Evolutionary conservation across 2,329 filamentous ascomycete species (phyloP).

Genomic region (Talaromyces piceae): DNA sequence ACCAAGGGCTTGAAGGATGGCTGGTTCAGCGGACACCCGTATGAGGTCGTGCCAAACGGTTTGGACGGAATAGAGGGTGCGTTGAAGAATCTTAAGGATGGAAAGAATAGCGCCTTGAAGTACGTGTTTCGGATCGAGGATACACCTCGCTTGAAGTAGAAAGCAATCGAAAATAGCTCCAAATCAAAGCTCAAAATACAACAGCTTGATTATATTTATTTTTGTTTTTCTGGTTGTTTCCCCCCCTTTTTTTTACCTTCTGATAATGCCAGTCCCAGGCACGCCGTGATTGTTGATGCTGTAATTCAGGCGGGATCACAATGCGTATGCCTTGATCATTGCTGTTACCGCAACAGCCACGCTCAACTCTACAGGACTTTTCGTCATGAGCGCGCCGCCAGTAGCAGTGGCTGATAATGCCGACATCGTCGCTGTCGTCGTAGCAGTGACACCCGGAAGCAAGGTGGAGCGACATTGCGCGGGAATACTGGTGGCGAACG

Average conservation of each 20-base stretch:
- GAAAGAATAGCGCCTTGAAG: conserved; percentile 57
- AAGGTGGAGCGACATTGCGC: not conserved
- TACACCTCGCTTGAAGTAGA: conserved; percentile 26
- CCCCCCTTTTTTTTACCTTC: not conserved
- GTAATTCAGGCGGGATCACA: not conserved
- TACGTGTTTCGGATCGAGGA: conserved; percentile 54
- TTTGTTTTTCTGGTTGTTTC: not conserved
- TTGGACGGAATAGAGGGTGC: conserved; percentile 47
- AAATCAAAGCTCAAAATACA: not conserved
- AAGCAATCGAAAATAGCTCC: not conserved
- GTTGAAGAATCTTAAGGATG: conserved; percentile 49
- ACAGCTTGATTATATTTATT: not conserved
- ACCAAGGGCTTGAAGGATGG: conserved; percentile 41
- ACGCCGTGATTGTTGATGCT: not conserved
- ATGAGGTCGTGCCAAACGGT: conserved; percentile 46
- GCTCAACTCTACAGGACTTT: not conserved
- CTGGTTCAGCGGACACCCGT: conserved; percentile 44
- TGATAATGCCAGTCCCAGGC: not conserved
- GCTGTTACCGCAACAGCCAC: not conserved
- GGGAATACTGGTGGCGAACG: not conserved
- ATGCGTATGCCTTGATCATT: not conserved
- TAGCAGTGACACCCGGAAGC: conserved; percentile 2
- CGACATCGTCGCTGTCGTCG: not conserved
- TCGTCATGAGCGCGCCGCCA: not conserved
- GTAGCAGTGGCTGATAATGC: not conserved